Evolutionary conservation across 2,329 filamentous ascomycete species (phyloP).

Genomic region (Hirsutella thompsonii): DNA sequence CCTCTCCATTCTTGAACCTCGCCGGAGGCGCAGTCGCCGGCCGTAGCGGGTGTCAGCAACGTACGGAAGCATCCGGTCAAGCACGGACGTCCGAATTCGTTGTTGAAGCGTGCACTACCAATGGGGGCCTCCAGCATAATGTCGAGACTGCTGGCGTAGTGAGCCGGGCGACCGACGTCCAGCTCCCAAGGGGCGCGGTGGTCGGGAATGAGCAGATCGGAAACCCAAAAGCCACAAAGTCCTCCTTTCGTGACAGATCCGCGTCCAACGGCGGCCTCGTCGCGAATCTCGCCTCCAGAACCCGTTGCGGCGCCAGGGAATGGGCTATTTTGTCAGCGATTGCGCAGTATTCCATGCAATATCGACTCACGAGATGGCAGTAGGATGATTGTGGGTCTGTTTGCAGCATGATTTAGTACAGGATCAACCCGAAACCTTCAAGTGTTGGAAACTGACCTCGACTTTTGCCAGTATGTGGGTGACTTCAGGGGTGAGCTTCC

Average conservation of each 20-base stretch:
- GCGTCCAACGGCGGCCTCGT: slow-evolving; percentile 86
- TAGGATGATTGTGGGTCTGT: slow-evolving; percentile 86
- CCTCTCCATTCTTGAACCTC: slow-evolving; percentile 49
- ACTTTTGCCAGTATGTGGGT: slow-evolving; percentile 89
- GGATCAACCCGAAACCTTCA: no score
- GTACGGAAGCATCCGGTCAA: slow-evolving; percentile 88
- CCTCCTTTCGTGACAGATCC: slow-evolving; percentile 91
- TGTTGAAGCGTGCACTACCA: slow-evolving; percentile 91
- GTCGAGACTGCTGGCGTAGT: slow-evolving; percentile 87
- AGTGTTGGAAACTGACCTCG: slow-evolving; percentile 34
- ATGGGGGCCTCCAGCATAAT: slow-evolving; percentile 98
- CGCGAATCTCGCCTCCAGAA: slow-evolving; percentile 87
- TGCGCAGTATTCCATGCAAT: no score
- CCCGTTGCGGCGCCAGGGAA: slow-evolving; percentile 90
- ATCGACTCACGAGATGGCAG: slow-evolving; percentile 61
- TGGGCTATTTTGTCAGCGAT: slow-evolving; percentile 27
- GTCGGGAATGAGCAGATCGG: slow-evolving; percentile 80
- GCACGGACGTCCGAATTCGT: slow-evolving; percentile 88
- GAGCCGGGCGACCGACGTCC: slow-evolving; percentile 76
- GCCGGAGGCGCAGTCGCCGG: slow-evolving; percentile 21
- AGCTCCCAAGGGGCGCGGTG: slow-evolving; percentile 79
- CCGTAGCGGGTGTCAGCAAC: slow-evolving; percentile 43
- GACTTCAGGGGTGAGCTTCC: slow-evolving; percentile 74
- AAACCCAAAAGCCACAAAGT: slow-evolving; percentile 86
- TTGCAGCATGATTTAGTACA: not conserved